A percentile compares a stretch with the other conserved stretches of the same genome.
Evolutionary conservation across 768 basidiomycete genomes (phyloP).

Genomic region (Tulasnella sp.): DNA sequence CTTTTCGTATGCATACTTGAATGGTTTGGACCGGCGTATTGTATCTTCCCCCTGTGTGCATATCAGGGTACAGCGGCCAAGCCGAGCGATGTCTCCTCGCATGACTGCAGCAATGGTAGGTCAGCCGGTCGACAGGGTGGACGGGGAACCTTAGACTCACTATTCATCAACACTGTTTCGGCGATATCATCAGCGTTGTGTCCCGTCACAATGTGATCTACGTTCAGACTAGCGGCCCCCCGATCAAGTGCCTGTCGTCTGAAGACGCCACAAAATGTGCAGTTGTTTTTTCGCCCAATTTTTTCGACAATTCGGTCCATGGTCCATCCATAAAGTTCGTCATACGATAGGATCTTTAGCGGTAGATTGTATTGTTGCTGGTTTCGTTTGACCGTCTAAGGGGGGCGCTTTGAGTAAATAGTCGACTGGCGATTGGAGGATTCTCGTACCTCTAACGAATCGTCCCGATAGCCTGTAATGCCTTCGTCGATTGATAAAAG

Average conservation of each 20-base stretch:
- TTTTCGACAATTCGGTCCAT: constrained; percentile 97
- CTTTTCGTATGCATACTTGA: constrained; percentile 99
- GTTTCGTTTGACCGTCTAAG: constrained; percentile 94
- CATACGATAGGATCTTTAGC: constrained; percentile 91
- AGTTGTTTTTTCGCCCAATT: constrained; percentile 95
- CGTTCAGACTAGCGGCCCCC: constrained; percentile 79
- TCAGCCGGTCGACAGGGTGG: neutral
- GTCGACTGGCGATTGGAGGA: neutral
- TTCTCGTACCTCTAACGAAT: constrained; percentile 76
- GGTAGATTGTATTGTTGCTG: constrained; percentile 93
- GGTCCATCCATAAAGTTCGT: constrained; percentile 98
- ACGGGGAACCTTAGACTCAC: constrained; percentile 42
- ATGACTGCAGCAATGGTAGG: constrained; percentile 61
- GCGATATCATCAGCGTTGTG: constrained; percentile 99
- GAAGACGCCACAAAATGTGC: constrained; percentile 98
- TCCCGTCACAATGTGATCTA: constrained; percentile 97
- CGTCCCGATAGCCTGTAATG: constrained; percentile 96
- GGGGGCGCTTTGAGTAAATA: constrained; percentile 21
- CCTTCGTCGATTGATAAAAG: constrained; percentile 97
- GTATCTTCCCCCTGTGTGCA: constrained; percentile 96
- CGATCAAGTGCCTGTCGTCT: constrained; percentile 93
- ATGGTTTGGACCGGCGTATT: constrained; percentile 96
- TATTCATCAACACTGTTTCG: constrained; percentile 98
- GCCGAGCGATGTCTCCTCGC: constrained; percentile 92
- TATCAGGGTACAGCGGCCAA: constrained; percentile 90